Conservation (phyloP, 768 basidiomycete species). For the Symmetrospora coprosmae region DNA sequence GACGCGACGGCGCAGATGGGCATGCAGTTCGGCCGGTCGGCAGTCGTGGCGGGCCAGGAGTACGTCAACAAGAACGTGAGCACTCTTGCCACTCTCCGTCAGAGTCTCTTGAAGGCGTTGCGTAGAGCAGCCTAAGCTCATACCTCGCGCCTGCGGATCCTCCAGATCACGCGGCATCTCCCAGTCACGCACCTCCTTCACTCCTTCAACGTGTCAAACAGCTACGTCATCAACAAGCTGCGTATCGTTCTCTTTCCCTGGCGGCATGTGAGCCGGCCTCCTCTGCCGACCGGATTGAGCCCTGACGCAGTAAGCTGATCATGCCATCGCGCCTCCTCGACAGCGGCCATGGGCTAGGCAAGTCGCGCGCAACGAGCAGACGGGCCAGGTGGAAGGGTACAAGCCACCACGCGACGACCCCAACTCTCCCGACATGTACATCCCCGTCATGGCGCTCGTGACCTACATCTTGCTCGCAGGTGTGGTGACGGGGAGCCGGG, state of each 20-base stretch:
- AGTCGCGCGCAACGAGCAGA: conserved; percentile 50
- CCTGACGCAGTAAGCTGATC: too few relatives aligned
- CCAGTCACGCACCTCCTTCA: conserved; percentile 66
- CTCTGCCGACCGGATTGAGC: not conserved
- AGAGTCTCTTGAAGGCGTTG: not conserved
- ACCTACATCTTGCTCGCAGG: conserved; percentile 87
- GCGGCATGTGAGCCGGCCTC: conserved; percentile 45
- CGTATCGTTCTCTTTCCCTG: conserved; percentile 85
- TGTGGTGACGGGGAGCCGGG: conserved; percentile 64
- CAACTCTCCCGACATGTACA: conserved; percentile 91
- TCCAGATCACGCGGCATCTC: conserved; percentile 63
- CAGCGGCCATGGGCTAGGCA: conserved; percentile 63
- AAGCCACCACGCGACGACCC: conserved; percentile 82
- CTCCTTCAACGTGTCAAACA: conserved; percentile 90
- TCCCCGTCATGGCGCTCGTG: conserved; percentile 91
- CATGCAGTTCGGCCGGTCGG: conserved; percentile 83
- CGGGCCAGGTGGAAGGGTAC: conserved; percentile 54
- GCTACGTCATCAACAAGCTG: conserved; percentile 82
- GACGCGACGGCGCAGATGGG: conserved; percentile 89
- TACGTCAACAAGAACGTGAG: conserved; percentile 87
- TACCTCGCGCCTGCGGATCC: not conserved
- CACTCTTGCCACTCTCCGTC: conserved; percentile 24
- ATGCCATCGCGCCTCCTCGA: too few relatives aligned
- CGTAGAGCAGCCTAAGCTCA: not conserved
- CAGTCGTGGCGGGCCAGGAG: conserved; percentile 83